Evolutionary conservation across 495 filamentous ascomycete genomes (phyloP), one percentile per base, ranked within the genome.

Genomic region (Penicillium silybi): DNA sequence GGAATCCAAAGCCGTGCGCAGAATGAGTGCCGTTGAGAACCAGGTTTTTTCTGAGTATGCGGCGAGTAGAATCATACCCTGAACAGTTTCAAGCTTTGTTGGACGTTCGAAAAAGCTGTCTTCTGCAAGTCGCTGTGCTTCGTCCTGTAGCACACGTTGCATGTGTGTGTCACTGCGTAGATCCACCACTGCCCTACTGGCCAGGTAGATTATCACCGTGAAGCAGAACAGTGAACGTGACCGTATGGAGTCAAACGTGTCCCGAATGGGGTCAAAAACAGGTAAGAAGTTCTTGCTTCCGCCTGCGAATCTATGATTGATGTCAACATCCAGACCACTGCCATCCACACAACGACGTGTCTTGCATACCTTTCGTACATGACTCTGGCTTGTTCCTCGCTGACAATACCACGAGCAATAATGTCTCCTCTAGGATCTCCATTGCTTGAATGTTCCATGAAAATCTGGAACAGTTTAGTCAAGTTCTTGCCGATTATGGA

Each of bases 21-120:
- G 52, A 44, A 74, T 74, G 6, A 74, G 66, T 7, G 71, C 71
- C 2, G 66, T 74, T 3, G 71, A 74, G 46, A 74, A 74, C 71
- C 71, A 74, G 0, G 71, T 73, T 37, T 74, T 74, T 51, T 74
- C 71, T 0, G 71, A 74, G 20, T 74, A 74, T 7, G 71, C 71
- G 8, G 71, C 71, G 0, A 74, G 59, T 5, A 74, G 59, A 42
- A 74, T 69, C 71, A 74, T 74, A 10, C 69, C 71, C 26, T 74
- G 71, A 0, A 74, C 71, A 3, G 69, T 72, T 45, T 74, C 71
- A 13, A 74, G 59, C 37, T 73, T 74, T 0, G 71, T 74, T 1
- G 71, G 71, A 10, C 70, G 63, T 42, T 72, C 71, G 27, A 74
- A 74, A 46, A 73, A 74, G 35, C 69, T 71, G 52, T 74, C 71